Conservation (phyloP, 257 asterid genomes). For the Leonotis leonurus region DNA sequence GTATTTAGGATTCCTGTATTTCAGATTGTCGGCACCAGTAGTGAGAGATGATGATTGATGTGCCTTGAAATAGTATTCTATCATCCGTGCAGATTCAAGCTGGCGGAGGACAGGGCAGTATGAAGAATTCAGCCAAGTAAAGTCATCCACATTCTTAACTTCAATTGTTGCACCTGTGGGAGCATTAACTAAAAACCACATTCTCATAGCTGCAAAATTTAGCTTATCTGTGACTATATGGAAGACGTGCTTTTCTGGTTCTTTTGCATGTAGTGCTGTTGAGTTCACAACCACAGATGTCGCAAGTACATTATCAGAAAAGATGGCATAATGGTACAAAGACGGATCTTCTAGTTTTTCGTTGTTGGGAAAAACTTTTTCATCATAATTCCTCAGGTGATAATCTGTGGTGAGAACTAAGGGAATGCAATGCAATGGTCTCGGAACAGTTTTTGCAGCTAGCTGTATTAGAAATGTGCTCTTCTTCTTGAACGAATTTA, state of each 20-base stretch:
- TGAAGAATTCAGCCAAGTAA: constrained; percentile 88
- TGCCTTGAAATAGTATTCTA: constrained; percentile 91
- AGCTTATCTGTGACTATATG: constrained; percentile 90
- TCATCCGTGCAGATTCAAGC: constrained; percentile 89
- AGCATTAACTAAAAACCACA: constrained; percentile 89
- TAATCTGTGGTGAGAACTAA: constrained; percentile 74
- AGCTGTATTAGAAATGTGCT: constrained; percentile 85
- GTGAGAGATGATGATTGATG: constrained; percentile 70
- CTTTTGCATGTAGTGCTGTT: constrained; percentile 70
- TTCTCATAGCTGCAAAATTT: constrained; percentile 87
- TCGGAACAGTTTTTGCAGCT: constrained; percentile 92
- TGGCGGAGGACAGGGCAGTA: constrained; percentile 93
- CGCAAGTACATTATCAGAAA: constrained; percentile 89
- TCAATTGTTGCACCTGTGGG: constrained; percentile 67
- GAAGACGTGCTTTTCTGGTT: constrained; percentile 80
- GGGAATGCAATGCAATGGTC: constrained; percentile 83
- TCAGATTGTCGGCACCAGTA: constrained; percentile 75
- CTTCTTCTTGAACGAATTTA: constrained; percentile 53
- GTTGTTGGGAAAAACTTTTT: constrained; percentile 46
- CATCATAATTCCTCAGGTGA: constrained; percentile 48
- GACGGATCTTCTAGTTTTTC: constrained; percentile 86
- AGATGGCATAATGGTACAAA: constrained; percentile 75
- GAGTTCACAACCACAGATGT: constrained; percentile 91
- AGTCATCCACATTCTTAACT: constrained; percentile 80
- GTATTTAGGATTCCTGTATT: constrained; percentile 90